These are phyloP conservation scores for Teunomyces lycoperdinae DNA, from an alignment of 805 yeast genomes.

Conservation along the genomic window DNA sequence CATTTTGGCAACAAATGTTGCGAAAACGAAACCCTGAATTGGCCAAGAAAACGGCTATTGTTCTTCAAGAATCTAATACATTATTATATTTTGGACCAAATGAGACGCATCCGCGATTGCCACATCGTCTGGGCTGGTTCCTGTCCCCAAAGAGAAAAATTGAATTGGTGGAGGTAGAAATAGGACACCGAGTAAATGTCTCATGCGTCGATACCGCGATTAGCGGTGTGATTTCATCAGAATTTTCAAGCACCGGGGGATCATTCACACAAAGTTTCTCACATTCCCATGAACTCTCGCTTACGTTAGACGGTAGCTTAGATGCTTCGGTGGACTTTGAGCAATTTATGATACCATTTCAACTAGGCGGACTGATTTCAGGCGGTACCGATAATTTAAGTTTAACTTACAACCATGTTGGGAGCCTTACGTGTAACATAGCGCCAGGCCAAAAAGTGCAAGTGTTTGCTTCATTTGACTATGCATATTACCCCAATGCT, in stretches of 20 bases:
- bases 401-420: slow-evolving; percentile 10
- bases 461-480: slow-evolving; percentile 15
- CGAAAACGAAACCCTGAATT: slow-evolving; percentile 4
- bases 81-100: slow-evolving; percentile 8
- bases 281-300: slow-evolving; percentile 2
- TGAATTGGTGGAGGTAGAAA: slow-evolving; percentile 18
- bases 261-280: slow-evolving; percentile 13
- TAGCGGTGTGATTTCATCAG: slow-evolving; percentile 16
- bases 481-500: slow-evolving; percentile 14
- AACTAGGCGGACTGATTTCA: slow-evolving; percentile 4
- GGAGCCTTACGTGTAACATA: slow-evolving; percentile 15
- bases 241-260: slow-evolving; percentile 15
- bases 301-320: not conserved
- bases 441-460: slow-evolving; percentile 17
- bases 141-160: slow-evolving; percentile 7
- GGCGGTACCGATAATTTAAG: slow-evolving; percentile 10
- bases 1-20: slow-evolving; percentile 10
- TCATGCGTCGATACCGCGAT: slow-evolving; percentile 12
- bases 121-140: not conserved
- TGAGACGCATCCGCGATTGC: not conserved
- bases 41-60: slow-evolving; percentile 8
- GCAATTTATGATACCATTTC: not conserved
- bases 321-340: not conserved
- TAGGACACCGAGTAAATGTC: slow-evolving; percentile 9
- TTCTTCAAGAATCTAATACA: slow-evolving; percentile 8